Percentiles rank a stretch among this genome's conserved stretches.
phyloP scores from a whole-genome alignment of 1,139 yeast genomes.

The Yamadazyma buinensis region DNA sequence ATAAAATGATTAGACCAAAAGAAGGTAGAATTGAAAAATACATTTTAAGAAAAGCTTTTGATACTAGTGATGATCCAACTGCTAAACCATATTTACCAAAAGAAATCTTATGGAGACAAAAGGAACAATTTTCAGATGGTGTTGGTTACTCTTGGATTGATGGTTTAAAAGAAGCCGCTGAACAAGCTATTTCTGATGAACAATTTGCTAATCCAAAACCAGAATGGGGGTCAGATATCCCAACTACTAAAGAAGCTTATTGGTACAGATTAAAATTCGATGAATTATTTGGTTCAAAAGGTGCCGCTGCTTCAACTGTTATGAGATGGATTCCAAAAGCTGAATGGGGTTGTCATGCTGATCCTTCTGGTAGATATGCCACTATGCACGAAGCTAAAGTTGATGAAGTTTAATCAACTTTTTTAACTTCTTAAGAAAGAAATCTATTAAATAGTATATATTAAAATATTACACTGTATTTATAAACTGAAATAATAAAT shows the following conservation, averaged over 20 bases:
- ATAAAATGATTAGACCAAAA: conserved; percentile 70
- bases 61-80: conserved; percentile 69
- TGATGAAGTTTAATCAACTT: conserved; percentile 9
- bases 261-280: conserved; percentile 98
- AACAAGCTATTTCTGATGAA: conserved; percentile 80
- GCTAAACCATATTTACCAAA: conserved; percentile 85
- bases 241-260: conserved; percentile 98
- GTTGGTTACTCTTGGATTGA: conserved; percentile 99
- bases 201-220: conserved; percentile 86
- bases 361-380: conserved; percentile 97
- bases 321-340: conserved; percentile 99
- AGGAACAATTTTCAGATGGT: conserved; percentile 99
- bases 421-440: too few relatives aligned
- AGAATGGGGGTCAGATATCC: conserved; percentile 93
- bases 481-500: too few relatives aligned
- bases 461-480: too few relatives aligned
- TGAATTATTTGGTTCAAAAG: conserved; percentile 73
- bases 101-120: conserved; percentile 98
- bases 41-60: conserved; percentile 95
- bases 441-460: too few relatives aligned
- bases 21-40: conserved; percentile 88
- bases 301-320: conserved; percentile 93
- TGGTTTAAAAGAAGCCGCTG: conserved; percentile 94
- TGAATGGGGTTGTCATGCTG: conserved; percentile 99
- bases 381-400: conserved; percentile 71